Evolutionary conservation across 1,139 yeast genomes (phyloP).

Genomic region (Trichomonascaceae sp.): DNA sequence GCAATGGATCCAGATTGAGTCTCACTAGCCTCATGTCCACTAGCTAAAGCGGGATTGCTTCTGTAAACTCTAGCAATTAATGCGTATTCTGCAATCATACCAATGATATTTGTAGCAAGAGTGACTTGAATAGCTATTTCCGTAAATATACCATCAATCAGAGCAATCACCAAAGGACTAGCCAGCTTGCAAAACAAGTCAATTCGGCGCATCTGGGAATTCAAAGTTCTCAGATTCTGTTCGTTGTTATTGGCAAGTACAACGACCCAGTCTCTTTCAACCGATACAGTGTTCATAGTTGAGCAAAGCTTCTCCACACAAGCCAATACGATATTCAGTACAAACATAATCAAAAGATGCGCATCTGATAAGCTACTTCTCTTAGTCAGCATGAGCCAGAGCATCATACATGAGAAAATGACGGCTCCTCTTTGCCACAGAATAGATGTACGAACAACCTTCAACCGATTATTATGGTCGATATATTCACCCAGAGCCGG

Average conservation of each 20-base stretch:
- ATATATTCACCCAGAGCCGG: constrained; percentile 27
- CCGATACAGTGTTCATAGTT: constrained; percentile 33
- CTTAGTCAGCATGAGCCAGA: not conserved
- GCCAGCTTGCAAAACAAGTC: constrained; percentile 35
- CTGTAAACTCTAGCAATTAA: constrained; percentile 32
- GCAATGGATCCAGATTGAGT: not conserved
- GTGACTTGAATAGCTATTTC: constrained; percentile 23
- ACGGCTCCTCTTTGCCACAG: constrained; percentile 33
- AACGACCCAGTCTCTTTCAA: constrained; percentile 39
- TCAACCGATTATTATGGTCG: constrained; percentile 26
- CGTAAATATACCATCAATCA: constrained; percentile 26
- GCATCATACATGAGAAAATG: constrained; percentile 22
- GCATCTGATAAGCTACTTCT: constrained; percentile 11
- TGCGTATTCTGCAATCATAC: constrained; percentile 31
- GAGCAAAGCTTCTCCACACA: constrained; percentile 34
- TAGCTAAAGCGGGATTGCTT: constrained; percentile 25
- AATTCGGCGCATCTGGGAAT: constrained; percentile 34
- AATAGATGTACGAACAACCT: constrained; percentile 30
- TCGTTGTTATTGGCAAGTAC: constrained; percentile 31
- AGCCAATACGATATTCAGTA: constrained; percentile 28
- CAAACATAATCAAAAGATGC: constrained; percentile 13
- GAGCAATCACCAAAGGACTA: constrained; percentile 35
- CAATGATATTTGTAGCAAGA: constrained; percentile 27
- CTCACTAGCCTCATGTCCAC: not conserved
- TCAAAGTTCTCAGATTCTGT: constrained; percentile 25